Base-by-base conservation (phyloP, 2,329 filamentous ascomycete genomes). In the Aspergillus japonicus region DNA sequence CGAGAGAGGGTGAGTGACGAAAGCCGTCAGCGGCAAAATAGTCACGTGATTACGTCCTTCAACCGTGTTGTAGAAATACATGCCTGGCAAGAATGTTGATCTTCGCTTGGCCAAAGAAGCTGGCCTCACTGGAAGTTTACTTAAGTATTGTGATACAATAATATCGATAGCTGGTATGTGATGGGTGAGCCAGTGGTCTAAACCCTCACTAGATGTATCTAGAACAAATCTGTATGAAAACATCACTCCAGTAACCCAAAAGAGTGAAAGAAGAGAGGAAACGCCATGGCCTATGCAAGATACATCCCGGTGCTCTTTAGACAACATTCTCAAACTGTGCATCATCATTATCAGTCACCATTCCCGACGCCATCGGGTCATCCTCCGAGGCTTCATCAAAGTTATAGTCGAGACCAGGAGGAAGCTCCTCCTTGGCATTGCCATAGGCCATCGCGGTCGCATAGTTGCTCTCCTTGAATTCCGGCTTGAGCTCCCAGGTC, bases 321-420 rank as follows among this genome's bases (percentile, higher is more conserved):
- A 83, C 68, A n/a, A 93, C 89, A 74, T 92, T 90, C 75, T 94
- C 90, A 84, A 95, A 92, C 74, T 92, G 87, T 59, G 89, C 80
- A 56, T 88, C 87, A 44, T 89, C 89, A 11, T 85, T 84, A 60
- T 81, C 81, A 24, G 86, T 87, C 2, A 80, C 78, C 51, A 85
- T 83, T 47, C 85, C 81, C 5, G 73, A 75, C 16, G 69, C 73
- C 23, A 74, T 78, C 11, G 72, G 74, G 47, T 81, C 80, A 49
- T 78, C 80, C 19, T 84, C 82, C 12, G 80, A 87, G 12, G 74
- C 81, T 24, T 80, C 80, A 47, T 82, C 82, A 29, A 79, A 77
- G 54, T 75, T 77, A 57, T 79, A 81, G 8, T 75, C 78, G 12
- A 76, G 73, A 14, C 80, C 76, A 21, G 80, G 81, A 2, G 78